Evolutionary conservation across 768 basidiomycete genomes (phyloP).

Genomic region (Pleurotus cornucopiae): DNA sequence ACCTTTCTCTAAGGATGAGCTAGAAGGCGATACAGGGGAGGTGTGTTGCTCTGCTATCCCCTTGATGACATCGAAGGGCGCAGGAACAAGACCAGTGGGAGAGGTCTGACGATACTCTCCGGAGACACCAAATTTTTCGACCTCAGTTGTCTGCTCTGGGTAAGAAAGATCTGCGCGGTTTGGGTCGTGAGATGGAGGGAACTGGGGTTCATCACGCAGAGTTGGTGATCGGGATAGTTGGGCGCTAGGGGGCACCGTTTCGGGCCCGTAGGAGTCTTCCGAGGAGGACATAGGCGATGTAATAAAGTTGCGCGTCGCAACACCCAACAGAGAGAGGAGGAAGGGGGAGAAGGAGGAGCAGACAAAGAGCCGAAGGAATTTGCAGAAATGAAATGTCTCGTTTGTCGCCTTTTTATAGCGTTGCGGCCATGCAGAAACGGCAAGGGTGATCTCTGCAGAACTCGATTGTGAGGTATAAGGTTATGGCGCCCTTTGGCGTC

Average conservation of each 20-base stretch:
- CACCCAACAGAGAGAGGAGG: neutral
- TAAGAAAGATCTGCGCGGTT: constrained; percentile 11
- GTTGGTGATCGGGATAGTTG: constrained; percentile 7
- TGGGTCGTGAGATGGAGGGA: constrained; percentile 1
- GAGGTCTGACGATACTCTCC: constrained; percentile 28
- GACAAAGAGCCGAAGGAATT: neutral
- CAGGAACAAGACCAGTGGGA: constrained; percentile 20
- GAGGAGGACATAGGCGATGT: neutral
- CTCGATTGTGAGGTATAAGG: constrained; percentile 2
- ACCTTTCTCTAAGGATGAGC: constrained; percentile 26
- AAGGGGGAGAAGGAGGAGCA: neutral
- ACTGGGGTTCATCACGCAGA: neutral
- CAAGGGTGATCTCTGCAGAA: constrained; percentile 1
- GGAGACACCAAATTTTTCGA: constrained; percentile 16
- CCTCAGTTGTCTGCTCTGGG: constrained; percentile 13
- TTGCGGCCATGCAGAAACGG: constrained; percentile 1
- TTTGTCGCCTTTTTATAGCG: constrained; percentile 5
- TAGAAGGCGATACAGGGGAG: constrained; percentile 22
- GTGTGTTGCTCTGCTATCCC: constrained; percentile 18
- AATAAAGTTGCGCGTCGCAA: neutral
- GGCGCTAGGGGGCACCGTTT: constrained; percentile 6
- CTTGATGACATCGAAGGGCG: constrained; percentile 1
- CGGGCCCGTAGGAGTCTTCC: neutral
- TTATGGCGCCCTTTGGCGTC: constrained; percentile 1
- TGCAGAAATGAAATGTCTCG: too few species aligned